phyloP scores from a whole-genome alignment of 1,284 basidiomycete species.

The Austroboletus niveus region DNA sequence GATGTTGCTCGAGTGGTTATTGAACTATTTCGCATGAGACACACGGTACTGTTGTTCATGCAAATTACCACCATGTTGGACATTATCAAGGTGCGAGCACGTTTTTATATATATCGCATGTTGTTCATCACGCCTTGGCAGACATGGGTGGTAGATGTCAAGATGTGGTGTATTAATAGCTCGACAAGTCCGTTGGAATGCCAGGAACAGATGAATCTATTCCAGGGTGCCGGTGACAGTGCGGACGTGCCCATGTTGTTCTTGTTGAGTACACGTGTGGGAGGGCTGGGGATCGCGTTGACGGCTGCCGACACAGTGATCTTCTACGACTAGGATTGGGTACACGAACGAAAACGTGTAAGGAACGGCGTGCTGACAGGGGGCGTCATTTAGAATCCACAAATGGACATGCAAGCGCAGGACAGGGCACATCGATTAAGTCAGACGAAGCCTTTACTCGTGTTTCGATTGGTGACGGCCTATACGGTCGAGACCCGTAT shows the following conservation, averaged over 20 bases:
- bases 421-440: slow-evolving; percentile 96
- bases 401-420: slow-evolving; percentile 96
- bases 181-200: slow-evolving; percentile 75
- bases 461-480: slow-evolving; percentile 84
- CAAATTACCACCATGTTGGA: slow-evolving; percentile 97
- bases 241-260: slow-evolving; percentile 77
- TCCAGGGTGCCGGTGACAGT: slow-evolving; percentile 73
- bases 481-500: slow-evolving; percentile 93
- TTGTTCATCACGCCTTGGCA: slow-evolving; percentile 27
- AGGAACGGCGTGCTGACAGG: slow-evolving; percentile 7
- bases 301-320: slow-evolving; percentile 94
- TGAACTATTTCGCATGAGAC: slow-evolving; percentile 83
- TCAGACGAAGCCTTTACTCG: slow-evolving; percentile 84
- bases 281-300: slow-evolving; percentile 90
- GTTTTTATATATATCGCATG: background rate
- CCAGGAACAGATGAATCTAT: slow-evolving; percentile 81
- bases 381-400: slow-evolving; percentile 70
- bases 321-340: slow-evolving; percentile 96
- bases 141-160: slow-evolving; percentile 85
- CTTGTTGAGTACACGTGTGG: slow-evolving; percentile 89
- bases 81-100: slow-evolving; percentile 74
- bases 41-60: slow-evolving; percentile 92
- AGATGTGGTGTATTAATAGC: slow-evolving; percentile 91
- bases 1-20: slow-evolving; percentile 88
- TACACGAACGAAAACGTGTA: slow-evolving; percentile 24